Evolutionary conservation across 1,139 yeast species (phyloP).

Genomic region (Suhomyces panamericanus): DNA sequence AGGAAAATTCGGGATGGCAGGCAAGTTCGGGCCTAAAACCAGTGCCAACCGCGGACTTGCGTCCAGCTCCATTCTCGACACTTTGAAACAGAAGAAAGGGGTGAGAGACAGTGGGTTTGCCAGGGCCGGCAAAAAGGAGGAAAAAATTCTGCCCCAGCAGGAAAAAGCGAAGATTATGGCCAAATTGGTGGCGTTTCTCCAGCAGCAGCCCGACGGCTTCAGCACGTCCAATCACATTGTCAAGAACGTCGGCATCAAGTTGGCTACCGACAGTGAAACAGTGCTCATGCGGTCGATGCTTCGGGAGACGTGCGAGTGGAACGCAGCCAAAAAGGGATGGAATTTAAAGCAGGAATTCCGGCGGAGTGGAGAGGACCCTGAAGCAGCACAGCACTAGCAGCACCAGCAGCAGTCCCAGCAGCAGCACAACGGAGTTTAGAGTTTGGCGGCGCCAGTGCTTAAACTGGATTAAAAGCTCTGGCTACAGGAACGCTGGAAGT

Average conservation of each 20-base stretch:
- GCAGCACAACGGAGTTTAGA: background rate
- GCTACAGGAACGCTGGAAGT: too few relatives aligned
- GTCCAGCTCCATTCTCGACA: slow-evolving; percentile 35
- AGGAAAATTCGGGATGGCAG: slow-evolving; percentile 86
- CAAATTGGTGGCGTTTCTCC: slow-evolving; percentile 37
- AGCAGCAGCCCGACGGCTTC: slow-evolving; percentile 37
- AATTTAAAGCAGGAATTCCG: slow-evolving; percentile 54
- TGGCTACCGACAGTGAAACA: slow-evolving; percentile 57
- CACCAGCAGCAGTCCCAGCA: too few relatives aligned
- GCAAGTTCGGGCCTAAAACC: slow-evolving; percentile 41
- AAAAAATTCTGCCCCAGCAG: slow-evolving; percentile 20
- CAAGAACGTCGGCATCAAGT: slow-evolving; percentile 43
- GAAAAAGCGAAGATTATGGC: slow-evolving; percentile 35
- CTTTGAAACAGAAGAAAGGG: slow-evolving; percentile 25
- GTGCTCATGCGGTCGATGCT: slow-evolving; percentile 67
- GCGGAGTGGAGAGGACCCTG: background rate
- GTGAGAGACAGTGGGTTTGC: slow-evolving; percentile 5
- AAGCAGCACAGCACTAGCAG: background rate
- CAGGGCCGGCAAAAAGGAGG: slow-evolving; percentile 8
- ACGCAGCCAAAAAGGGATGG: slow-evolving; percentile 61
- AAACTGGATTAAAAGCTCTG: too few relatives aligned
- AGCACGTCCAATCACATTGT: slow-evolving; percentile 63
- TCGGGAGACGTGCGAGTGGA: slow-evolving; percentile 71
- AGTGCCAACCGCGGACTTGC: slow-evolving; percentile 17
- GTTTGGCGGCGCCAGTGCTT: background rate